phyloP scores from a whole-genome alignment of 2,329 filamentous ascomycete genomes.

The Nemania sp. region DNA sequence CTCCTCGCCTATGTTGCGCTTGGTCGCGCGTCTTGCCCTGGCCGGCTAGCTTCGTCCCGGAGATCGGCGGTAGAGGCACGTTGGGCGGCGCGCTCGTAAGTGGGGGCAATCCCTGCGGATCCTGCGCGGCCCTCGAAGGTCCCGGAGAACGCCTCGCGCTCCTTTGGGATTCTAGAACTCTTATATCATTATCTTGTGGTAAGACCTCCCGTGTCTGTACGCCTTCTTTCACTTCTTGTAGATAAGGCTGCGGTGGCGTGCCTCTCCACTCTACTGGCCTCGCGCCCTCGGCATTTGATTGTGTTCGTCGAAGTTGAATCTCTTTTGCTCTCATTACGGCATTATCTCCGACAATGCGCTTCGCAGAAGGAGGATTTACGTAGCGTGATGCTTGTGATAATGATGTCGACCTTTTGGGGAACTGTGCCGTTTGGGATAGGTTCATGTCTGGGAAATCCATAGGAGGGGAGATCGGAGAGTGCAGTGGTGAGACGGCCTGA shows the following conservation, averaged over 20 bases:
- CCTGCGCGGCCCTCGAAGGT: slow-evolving; percentile 13
- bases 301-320: slow-evolving; percentile 41
- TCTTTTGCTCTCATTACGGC: slow-evolving; percentile 19
- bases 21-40: slow-evolving; percentile 32
- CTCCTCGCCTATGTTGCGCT: slow-evolving; percentile 21
- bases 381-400: slow-evolving; percentile 36
- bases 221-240: slow-evolving; percentile 9
- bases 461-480: slow-evolving; percentile 27
- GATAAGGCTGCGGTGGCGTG: slow-evolving; percentile 24
- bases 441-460: slow-evolving; percentile 11
- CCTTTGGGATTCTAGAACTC: slow-evolving; percentile 18
- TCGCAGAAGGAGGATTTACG: slow-evolving; percentile 14
- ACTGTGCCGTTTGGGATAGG: slow-evolving; percentile 16
- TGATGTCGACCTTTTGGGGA: slow-evolving; percentile 39
- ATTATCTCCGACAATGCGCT: slow-evolving; percentile 3
- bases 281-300: slow-evolving; percentile 42
- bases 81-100: slow-evolving; percentile 41
- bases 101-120: slow-evolving; percentile 35
- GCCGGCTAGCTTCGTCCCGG: slow-evolving; percentile 21
- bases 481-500: background rate
- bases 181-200: background rate
- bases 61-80: slow-evolving; percentile 40
- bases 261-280: slow-evolving; percentile 34
- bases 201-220: background rate
- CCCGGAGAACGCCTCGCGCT: slow-evolving; percentile 9